Conservation (phyloP, 345 rosid species). For the Camelina neglecta region DNA sequence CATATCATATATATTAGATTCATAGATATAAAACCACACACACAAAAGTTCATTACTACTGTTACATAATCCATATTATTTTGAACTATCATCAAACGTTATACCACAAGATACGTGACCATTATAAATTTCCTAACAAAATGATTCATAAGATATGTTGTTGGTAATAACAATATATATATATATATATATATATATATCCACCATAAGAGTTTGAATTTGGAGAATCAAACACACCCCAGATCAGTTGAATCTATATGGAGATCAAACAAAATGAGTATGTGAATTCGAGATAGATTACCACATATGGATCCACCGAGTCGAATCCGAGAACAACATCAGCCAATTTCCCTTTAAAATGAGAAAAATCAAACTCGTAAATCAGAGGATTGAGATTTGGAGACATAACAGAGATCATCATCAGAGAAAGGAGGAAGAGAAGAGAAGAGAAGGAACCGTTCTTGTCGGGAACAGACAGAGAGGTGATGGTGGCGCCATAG, state of each 20-base stretch:
- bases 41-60: not conserved
- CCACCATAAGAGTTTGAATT: not conserved
- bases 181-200: too few relatives aligned
- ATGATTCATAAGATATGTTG: not conserved
- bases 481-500: slow-evolving; percentile 83
- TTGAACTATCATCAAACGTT: not conserved
- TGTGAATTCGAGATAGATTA: slow-evolving; percentile 39
- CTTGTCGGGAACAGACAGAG: slow-evolving; percentile 74
- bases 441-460: slow-evolving; percentile 53
- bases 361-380: not conserved
- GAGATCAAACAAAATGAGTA: not conserved
- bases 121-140: too few relatives aligned
- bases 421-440: not conserved
- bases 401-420: not conserved
- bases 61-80: not conserved
- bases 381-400: slow-evolving; percentile 27
- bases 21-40: not conserved
- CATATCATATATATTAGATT: slow-evolving; percentile 17
- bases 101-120: not conserved
- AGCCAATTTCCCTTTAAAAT: slow-evolving; percentile 65
- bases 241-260: slow-evolving; percentile 23
- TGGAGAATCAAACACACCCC: not conserved
- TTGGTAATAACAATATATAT: not conserved
- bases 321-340: slow-evolving; percentile 96
- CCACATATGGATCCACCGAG: slow-evolving; percentile 85